Conservation (phyloP, 139 green algal species). For the Coelastrella sp. region DNA sequence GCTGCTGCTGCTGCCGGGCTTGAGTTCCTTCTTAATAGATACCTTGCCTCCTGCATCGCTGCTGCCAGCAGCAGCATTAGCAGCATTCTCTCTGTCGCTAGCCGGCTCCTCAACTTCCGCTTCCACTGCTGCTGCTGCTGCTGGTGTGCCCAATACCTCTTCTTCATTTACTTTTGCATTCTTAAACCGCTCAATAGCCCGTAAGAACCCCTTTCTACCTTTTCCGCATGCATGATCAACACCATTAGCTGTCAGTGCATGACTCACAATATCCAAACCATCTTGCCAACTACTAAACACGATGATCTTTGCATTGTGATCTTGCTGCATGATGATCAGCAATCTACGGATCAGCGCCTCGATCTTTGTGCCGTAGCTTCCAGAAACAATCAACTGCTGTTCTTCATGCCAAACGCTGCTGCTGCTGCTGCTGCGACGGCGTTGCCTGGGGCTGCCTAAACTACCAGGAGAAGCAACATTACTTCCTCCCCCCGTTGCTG, state of each 20-base stretch:
- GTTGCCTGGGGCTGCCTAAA: neutral
- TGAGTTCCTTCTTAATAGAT: no score
- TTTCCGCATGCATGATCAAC: slow-evolving; percentile 61
- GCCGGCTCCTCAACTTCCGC: no score
- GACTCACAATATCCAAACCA: slow-evolving; percentile 81
- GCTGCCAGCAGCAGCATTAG: no score
- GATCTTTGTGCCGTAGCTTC: slow-evolving; percentile 87
- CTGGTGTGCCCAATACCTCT: neutral
- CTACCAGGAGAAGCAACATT: no score
- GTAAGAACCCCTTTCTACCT: slow-evolving; percentile 59
- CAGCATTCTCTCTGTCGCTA: no score
- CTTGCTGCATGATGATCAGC: slow-evolving; percentile 56
- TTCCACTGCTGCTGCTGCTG: slow-evolving; percentile 13
- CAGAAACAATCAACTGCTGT: slow-evolving; percentile 60
- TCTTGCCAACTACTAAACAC: slow-evolving; percentile 89
- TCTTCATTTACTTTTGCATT: neutral
- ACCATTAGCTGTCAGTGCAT: slow-evolving; percentile 71
- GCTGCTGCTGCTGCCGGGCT: neutral
- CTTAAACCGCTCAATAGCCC: slow-evolving; percentile 72
- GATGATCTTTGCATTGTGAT: slow-evolving; percentile 71
- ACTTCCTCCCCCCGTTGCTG: no score
- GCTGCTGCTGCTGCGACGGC: neutral
- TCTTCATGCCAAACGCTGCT: slow-evolving; percentile 49
- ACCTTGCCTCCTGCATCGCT: no score
- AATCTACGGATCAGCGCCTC: slow-evolving; percentile 85